phyloP scores from a whole-genome alignment of 495 filamentous ascomycete species.

The Pyrenula massariospora region DNA sequence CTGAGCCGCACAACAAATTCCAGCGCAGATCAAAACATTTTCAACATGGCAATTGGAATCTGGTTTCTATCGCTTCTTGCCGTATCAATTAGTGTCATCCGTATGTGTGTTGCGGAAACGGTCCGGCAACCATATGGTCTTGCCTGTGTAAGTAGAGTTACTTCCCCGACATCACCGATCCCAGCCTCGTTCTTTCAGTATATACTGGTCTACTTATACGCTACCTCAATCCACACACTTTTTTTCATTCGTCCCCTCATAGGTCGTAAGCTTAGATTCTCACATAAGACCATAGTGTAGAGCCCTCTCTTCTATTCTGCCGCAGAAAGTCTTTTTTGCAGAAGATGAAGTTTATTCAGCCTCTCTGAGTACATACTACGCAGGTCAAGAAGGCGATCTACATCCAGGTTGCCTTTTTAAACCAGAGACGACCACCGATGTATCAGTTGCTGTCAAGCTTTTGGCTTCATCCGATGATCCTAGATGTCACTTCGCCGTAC shows the following conservation, averaged over 20 bases:
- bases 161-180: neutral
- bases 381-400: constrained; percentile 17
- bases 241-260: neutral
- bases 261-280: neutral
- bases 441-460: constrained; percentile 12
- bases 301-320: neutral
- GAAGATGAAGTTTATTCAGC: constrained; percentile 7
- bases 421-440: constrained; percentile 14
- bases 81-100: neutral
- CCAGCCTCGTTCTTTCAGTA: neutral
- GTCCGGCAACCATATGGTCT: neutral
- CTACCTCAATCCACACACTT: neutral
- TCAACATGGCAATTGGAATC: neutral
- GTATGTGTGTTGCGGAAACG: neutral
- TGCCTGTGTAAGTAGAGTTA: neutral
- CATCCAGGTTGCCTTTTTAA: constrained; percentile 21
- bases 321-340: constrained; percentile 1
- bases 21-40: neutral
- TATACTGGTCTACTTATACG: neutral
- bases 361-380: constrained; percentile 13
- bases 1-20: neutral
- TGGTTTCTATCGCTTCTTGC: neutral
- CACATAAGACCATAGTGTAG: neutral
- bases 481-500: constrained; percentile 1
- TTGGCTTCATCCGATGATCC: constrained; percentile 10